Percentiles rank a stretch among this genome's conserved stretches.
These are phyloP conservation scores for Vitis labrusca DNA, from an alignment of 164 flowering plant genomes.

Conservation along the genomic window DNA sequence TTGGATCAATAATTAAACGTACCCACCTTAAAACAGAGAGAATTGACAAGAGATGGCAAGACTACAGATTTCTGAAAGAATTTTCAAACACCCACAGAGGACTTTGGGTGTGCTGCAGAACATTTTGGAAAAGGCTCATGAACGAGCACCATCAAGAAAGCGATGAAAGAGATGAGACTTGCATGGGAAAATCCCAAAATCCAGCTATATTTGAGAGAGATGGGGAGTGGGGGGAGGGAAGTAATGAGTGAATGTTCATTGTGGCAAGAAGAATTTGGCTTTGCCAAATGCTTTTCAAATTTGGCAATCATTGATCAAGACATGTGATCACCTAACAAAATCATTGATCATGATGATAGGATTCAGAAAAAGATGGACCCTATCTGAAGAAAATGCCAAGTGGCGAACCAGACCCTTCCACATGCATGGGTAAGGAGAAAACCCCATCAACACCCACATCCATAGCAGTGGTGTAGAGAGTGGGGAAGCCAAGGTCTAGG, in stretches of 20 bases:
- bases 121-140: not conserved
- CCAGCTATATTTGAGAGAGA: constrained; percentile 1
- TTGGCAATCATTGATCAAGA: no score
- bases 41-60: not conserved
- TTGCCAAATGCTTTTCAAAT: no score
- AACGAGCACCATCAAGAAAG: not conserved
- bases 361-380: not conserved
- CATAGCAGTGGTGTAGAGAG: not conserved
- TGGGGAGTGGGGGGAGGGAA: not conserved
- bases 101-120: not conserved
- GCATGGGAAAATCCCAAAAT: not conserved
- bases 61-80: not conserved
- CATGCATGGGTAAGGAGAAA: not conserved
- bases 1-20: not conserved
- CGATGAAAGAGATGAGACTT: not conserved
- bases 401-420: not conserved
- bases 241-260: no score
- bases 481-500: not conserved
- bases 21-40: not conserved
- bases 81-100: not conserved
- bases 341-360: not conserved
- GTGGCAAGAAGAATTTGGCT: no score
- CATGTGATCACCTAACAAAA: not conserved
- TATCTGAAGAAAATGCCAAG: constrained; percentile 3
- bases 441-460: not conserved